Base-by-base conservation (phyloP, 1,284 basidiomycete genomes). In the Baeospora myosura region DNA sequence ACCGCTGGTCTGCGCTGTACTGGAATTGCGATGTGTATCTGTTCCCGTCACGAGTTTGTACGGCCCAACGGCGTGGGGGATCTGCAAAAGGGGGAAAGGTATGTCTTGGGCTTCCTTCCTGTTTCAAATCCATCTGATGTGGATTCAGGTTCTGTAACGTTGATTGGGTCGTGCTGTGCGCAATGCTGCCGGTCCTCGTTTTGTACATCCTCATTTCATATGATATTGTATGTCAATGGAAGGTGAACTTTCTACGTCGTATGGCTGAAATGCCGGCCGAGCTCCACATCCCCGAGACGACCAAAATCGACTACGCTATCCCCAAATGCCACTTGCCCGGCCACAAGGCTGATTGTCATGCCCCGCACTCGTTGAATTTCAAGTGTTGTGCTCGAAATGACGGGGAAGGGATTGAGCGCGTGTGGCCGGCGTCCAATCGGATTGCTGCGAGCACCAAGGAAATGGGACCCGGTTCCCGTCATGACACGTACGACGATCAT, bases 21-120 rank as follows among this genome's bases (percentile, higher is more conserved):
- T 7, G 53, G 51, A 3, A 40, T 51, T 2, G 53, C 45, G 0
- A 38, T 30, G 3, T 8, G 37, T 2, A 23, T 46, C 2, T 56
- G 56, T 30, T 46, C 53, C 3, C 38, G 48, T 1, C 54, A 58
- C 31, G 41, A 49, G 5, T 38, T 54, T 12, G 44, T 52, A 5
- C 46, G 44, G 11, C 37, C 43, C 1, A 42, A 32, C 3, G 46
- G 50, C 0, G 33, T 52, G 0, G 43, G 46, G 0, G 55, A 58
- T 39, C 38, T 58, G 1, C 56, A 58, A 29, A 44, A 49, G 10
- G 54, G 57, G 1, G 57, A 59, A 46, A 38, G 37, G 55, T 56
- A 24, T 10, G 45, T 37, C 1, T 20, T 35, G 16, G 11, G 16
- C 30, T 20, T 16, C 2, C 16, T 5, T 8, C 17, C 0, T 30